These are phyloP conservation scores for Parmelia sp. DNA, from an alignment of 495 filamentous ascomycete species.

Conservation along the genomic window DNA sequence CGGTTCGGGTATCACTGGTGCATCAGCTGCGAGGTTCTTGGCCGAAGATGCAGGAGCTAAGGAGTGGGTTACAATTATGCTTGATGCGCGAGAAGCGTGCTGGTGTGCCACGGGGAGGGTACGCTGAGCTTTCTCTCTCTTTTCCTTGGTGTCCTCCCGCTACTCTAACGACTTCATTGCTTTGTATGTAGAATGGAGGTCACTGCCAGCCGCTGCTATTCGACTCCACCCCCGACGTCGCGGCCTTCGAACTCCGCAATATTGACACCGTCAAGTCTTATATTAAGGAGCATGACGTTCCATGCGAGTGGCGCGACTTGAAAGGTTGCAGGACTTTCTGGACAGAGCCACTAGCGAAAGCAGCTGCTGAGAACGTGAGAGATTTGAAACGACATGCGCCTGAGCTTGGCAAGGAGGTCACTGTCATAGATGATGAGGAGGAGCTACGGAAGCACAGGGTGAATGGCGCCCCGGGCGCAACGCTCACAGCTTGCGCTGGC, in stretches of 20 bases:
- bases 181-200: conserved; percentile 54
- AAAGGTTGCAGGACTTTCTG: conserved; percentile 51
- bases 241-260: conserved; percentile 59
- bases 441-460: conserved; percentile 36
- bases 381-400: conserved; percentile 44
- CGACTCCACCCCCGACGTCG: conserved; percentile 42
- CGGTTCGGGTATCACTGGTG: conserved; percentile 66
- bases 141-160: background rate
- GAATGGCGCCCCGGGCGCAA: conserved; percentile 38
- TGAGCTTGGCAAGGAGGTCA: conserved; percentile 35
- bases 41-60: conserved; percentile 36
- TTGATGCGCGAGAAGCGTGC: conserved; percentile 74
- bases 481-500: conserved; percentile 39
- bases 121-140: background rate
- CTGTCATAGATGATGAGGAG: conserved; percentile 29
- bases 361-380: conserved; percentile 38
- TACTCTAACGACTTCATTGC: background rate
- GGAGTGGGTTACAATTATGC: conserved; percentile 52
- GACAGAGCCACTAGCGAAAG: conserved; percentile 39
- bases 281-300: conserved; percentile 45
- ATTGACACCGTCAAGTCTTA: conserved; percentile 46
- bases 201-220: conserved; percentile 65
- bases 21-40: conserved; percentile 59
- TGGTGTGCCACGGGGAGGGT: conserved; percentile 71
- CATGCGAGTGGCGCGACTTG: conserved; percentile 54